These are phyloP conservation scores for Coprinellus micaceus DNA, from an alignment of 768 basidiomycete species.

Conservation along the genomic window DNA sequence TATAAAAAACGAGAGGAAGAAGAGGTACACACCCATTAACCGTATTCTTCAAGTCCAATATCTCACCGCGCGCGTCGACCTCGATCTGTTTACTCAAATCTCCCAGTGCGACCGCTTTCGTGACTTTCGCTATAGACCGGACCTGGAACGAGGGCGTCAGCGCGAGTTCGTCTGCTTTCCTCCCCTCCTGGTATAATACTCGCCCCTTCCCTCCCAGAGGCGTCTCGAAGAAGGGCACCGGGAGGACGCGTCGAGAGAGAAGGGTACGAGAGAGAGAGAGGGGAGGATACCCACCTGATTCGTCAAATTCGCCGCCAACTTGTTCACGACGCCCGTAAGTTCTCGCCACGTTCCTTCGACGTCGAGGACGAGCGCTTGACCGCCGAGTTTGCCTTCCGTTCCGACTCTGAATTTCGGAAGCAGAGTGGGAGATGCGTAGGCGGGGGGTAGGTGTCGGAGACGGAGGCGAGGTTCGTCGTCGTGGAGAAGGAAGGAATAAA, in stretches of 20 bases:
- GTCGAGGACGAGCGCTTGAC: constrained; percentile 80
- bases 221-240: too few relatives aligned
- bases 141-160: constrained; percentile 40
- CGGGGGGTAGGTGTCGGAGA: too few relatives aligned
- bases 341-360: constrained; percentile 92
- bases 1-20: too few relatives aligned
- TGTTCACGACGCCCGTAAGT: constrained; percentile 79
- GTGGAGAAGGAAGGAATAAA: too few relatives aligned
- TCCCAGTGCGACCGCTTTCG: constrained; percentile 89
- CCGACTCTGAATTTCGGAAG: too few relatives aligned
- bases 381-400: constrained; percentile 80
- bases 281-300: constrained; percentile 43
- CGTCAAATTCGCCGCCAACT: constrained; percentile 74
- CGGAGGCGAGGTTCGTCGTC: too few relatives aligned
- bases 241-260: too few relatives aligned
- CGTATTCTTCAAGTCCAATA: constrained; percentile 72
- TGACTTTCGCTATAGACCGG: constrained; percentile 86
- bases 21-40: too few relatives aligned
- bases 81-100: constrained; percentile 90
- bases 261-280: not conserved
- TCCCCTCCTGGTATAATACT: too few relatives aligned
- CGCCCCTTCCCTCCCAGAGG: too few relatives aligned
- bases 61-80: constrained; percentile 88
- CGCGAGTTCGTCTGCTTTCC: too few relatives aligned
- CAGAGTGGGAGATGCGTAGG: too few relatives aligned